Conservation (phyloP, 306 rosid genomes). For the Argentina anserina region DNA sequence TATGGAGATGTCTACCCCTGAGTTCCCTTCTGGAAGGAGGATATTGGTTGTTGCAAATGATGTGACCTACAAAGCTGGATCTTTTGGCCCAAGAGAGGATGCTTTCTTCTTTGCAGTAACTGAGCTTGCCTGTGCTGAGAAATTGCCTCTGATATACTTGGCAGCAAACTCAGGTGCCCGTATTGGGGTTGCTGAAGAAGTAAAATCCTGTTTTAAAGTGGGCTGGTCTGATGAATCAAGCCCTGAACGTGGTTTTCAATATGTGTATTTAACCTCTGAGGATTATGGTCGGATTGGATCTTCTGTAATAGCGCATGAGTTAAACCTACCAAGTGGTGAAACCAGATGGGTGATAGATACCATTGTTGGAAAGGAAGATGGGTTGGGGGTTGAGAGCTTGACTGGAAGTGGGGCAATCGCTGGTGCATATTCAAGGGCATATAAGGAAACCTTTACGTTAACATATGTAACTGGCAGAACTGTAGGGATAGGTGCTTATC, state of each 20-base stretch:
- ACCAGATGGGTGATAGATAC: conserved; percentile 94
- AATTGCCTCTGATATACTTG: conserved; percentile 82
- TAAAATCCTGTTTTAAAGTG: conserved; percentile 85
- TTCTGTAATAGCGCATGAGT: conserved; percentile 77
- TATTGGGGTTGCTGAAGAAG: conserved; percentile 94
- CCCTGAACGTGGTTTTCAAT: conserved; percentile 91
- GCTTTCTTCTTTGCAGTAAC: conserved; percentile 91
- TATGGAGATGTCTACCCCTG: conserved; percentile 91
- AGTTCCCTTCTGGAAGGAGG: conserved; percentile 88
- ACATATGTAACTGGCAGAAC: conserved; percentile 97
- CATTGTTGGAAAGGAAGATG: conserved; percentile 94
- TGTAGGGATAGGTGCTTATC: conserved; percentile 98
- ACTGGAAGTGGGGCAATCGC: conserved; percentile 98
- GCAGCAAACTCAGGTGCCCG: conserved; percentile 99
- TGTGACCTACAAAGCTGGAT: conserved; percentile 95
- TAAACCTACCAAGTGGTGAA: conserved; percentile 74
- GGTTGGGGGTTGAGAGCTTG: conserved; percentile 93
- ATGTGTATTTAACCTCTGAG: conserved; percentile 75
- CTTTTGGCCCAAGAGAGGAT: conserved; percentile 96
- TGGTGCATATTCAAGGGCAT: conserved; percentile 91
- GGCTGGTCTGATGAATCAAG: conserved; percentile 97
- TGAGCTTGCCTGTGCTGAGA: conserved; percentile 81
- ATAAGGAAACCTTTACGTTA: conserved; percentile 84
- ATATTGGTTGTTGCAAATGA: conserved; percentile 84
- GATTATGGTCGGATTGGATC: conserved; percentile 82